These are phyloP conservation scores for Arxiozyma telluris DNA, from an alignment of 1,139 yeast species.

Conservation along the genomic window DNA sequence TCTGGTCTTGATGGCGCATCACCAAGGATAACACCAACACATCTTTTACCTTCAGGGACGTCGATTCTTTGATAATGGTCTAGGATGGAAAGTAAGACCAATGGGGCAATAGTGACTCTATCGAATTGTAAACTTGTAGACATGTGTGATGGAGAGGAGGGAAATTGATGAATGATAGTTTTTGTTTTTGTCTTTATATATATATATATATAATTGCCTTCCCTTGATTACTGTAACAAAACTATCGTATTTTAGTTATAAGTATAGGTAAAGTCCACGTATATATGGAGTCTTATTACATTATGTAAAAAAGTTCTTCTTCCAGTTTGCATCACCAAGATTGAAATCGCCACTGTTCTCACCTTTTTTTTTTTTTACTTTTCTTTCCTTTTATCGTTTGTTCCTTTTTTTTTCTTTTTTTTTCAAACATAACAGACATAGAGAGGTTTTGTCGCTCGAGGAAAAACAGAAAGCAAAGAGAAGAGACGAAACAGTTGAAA, in stretches of 20 bases:
- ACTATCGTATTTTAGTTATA: neutral
- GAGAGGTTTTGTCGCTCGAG: no score
- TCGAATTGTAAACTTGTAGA: slow-evolving; percentile 33
- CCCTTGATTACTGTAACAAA: neutral
- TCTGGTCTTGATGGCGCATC: slow-evolving; percentile 32
- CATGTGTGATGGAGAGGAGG: slow-evolving; percentile 4
- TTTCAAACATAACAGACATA: no score
- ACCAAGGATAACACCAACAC: slow-evolving; percentile 90
- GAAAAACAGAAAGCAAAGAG: no score
- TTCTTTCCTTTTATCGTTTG: no score
- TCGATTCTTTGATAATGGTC: slow-evolving; percentile 90
- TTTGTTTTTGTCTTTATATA: no score
- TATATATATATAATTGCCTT: neutral
- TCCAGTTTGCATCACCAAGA: no score
- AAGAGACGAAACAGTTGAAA: no score
- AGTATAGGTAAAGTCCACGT: no score
- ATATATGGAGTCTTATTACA: neutral
- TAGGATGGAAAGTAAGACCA: slow-evolving; percentile 86
- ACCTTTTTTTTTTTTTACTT: no score
- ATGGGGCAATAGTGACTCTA: slow-evolving; percentile 87
- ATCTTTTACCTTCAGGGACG: slow-evolving; percentile 64
- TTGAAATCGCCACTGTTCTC: no score
- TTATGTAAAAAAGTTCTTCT: no score
- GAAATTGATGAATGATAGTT: slow-evolving; percentile 7
- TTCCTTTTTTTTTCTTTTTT: no score